Percentiles rank a stretch among this genome's conserved stretches.
Conservation (phyloP, 768 basidiomycete genomes). For the Pleurotus giganteus region DNA sequence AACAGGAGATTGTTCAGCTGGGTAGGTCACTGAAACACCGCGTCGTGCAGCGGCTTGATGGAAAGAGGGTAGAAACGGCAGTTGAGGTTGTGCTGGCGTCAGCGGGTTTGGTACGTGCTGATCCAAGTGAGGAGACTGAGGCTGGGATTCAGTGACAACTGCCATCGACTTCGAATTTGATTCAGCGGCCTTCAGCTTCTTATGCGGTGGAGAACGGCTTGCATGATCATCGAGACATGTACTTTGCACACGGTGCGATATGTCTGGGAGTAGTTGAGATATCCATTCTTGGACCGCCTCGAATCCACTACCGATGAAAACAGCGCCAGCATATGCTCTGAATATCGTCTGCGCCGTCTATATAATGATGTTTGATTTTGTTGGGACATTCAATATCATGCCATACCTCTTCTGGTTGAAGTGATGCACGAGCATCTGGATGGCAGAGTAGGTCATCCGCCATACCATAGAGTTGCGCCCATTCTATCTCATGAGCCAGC, state of each 20-base stretch:
- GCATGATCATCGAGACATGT: background rate
- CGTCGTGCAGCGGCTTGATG: constrained; percentile 73
- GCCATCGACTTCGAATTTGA: constrained; percentile 21
- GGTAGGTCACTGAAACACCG: constrained; percentile 59
- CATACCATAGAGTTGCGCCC: constrained; percentile 48
- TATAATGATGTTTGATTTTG: constrained; percentile 3
- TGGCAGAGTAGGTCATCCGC: constrained; percentile 47
- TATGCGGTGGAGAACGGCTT: constrained; percentile 29
- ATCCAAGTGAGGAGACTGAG: constrained; percentile 23
- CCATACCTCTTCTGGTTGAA: constrained; percentile 42
- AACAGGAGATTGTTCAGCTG: constrained; percentile 54
- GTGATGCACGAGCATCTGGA: constrained; percentile 29
- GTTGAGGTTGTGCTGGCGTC: constrained; percentile 59
- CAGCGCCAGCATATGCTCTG: constrained; percentile 65
- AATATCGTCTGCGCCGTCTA: constrained; percentile 61
- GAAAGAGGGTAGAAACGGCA: constrained; percentile 69
- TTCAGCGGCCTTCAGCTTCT: constrained; percentile 40
- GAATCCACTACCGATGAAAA: constrained; percentile 55
- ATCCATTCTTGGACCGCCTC: constrained; percentile 57
- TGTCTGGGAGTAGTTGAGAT: constrained; percentile 25
- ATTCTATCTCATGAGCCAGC: constrained; percentile 33
- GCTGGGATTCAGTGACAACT: constrained; percentile 33
- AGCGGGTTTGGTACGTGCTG: constrained; percentile 47
- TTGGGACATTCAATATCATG: constrained; percentile 13
- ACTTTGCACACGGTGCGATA: background rate